Evolutionary conservation across 345 rosid species (phyloP).

Genomic region (Turritis glabra): DNA sequence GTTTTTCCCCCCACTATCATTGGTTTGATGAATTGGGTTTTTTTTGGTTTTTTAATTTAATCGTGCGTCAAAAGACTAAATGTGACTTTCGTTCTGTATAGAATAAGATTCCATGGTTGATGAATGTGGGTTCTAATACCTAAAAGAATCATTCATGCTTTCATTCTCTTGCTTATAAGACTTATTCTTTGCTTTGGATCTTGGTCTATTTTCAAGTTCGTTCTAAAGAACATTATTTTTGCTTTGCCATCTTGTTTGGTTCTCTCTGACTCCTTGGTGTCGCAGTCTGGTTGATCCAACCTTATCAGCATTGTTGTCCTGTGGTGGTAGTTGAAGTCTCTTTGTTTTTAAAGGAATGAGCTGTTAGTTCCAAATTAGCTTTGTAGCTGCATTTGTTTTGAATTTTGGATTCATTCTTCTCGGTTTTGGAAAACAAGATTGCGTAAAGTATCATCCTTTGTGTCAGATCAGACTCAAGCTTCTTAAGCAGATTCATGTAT

Average conservation of each 20-base stretch:
- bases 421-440: background rate
- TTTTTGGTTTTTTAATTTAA: slow-evolving; percentile 1
- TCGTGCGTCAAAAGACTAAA: slow-evolving; percentile 10
- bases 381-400: background rate
- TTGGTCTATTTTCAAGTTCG: background rate
- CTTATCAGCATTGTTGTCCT: slow-evolving; percentile 27
- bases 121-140: slow-evolving; percentile 24
- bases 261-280: slow-evolving; percentile 10
- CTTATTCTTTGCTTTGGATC: slow-evolving; percentile 23
- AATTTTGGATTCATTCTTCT: slow-evolving; percentile 9
- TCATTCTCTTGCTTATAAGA: slow-evolving; percentile 5
- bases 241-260: slow-evolving; percentile 17
- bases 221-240: background rate
- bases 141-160: background rate
- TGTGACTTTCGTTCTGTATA: slow-evolving; percentile 10
- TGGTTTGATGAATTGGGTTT: slow-evolving; percentile 23
- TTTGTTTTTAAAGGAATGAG: background rate
- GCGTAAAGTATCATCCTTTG: slow-evolving; percentile 11
- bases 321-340: slow-evolving; percentile 16
- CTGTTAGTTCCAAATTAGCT: background rate
- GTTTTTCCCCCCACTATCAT: slow-evolving; percentile 27
- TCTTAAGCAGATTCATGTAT: background rate
- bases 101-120: slow-evolving; percentile 36
- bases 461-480: slow-evolving; percentile 2
- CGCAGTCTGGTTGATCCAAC: slow-evolving; percentile 1